Percentiles rank a stretch among this genome's conserved stretches.
Evolutionary conservation across 2,329 filamentous ascomycete species (phyloP).

Genomic region (Sarocladium brachiariae): DNA sequence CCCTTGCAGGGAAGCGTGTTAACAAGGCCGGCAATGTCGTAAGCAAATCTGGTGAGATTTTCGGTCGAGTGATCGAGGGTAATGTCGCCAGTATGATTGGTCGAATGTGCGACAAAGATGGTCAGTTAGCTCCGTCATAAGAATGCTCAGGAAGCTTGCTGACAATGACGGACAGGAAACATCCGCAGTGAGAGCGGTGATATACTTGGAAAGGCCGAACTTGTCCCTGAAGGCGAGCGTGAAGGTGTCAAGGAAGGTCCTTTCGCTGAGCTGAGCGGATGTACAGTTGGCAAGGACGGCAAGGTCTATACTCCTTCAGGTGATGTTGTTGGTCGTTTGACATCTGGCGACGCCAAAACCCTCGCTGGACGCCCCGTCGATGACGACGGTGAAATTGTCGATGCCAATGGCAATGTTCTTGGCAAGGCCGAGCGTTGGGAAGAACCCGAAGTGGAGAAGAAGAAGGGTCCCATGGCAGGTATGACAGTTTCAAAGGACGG

Average conservation of each 20-base stretch:
- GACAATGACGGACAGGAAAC: constrained; percentile 33
- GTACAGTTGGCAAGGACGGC: constrained; percentile 62
- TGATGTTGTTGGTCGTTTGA: constrained; percentile 65
- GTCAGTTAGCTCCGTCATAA: background rate
- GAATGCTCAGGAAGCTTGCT: background rate
- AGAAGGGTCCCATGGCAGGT: constrained; percentile 45
- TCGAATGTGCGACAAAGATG: constrained; percentile 64
- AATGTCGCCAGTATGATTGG: constrained; percentile 57
- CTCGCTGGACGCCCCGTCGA: constrained; percentile 70
- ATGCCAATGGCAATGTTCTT: constrained; percentile 60
- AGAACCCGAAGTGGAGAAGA: constrained; percentile 39
- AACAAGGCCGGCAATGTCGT: constrained; percentile 63
- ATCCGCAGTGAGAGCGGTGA: constrained; percentile 68
- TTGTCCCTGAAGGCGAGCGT: constrained; percentile 61
- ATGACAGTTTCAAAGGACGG: constrained; percentile 52
- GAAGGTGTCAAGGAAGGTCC: constrained; percentile 58
- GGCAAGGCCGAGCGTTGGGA: constrained; percentile 56
- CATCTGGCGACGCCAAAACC: constrained; percentile 63
- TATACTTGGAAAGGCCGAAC: constrained; percentile 59
- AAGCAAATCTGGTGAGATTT: constrained; percentile 46
- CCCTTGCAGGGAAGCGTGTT: constrained; percentile 61
- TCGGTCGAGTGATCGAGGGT: constrained; percentile 61
- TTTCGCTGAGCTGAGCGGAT: constrained; percentile 59
- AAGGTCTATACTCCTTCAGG: constrained; percentile 60
- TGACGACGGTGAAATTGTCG: constrained; percentile 74